Evolutionary conservation across 163 green algal genomes (phyloP).

Genomic region (Prototheca cutis): DNA sequence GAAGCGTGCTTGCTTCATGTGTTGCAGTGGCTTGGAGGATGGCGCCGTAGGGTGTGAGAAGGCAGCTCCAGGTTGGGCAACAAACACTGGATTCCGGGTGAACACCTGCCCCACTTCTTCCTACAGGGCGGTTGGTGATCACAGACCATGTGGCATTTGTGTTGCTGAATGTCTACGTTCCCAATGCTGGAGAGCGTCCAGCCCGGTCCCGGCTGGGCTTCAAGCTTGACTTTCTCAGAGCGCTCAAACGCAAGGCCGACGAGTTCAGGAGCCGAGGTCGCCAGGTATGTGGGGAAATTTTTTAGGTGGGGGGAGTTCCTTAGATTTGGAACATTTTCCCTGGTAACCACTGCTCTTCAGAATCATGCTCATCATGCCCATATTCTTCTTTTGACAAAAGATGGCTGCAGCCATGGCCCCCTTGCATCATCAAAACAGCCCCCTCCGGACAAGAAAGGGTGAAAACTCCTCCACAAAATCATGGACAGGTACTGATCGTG

Average conservation of each 20-base stretch:
- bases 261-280: constrained; percentile 25
- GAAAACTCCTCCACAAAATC: no score
- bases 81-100: no score
- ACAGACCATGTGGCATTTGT: constrained; percentile 61
- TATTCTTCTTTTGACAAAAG: no score
- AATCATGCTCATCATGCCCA: background rate
- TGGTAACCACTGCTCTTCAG: background rate
- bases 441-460: no score
- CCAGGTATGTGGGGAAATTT: constrained; percentile 22
- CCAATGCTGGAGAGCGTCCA: constrained; percentile 50
- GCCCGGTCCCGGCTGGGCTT: constrained; percentile 31
- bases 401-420: no score
- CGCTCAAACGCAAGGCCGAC: constrained; percentile 39
- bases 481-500: constrained; percentile 67
- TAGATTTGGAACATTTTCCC: background rate
- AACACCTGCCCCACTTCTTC: no score
- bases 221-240: constrained; percentile 60
- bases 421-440: no score
- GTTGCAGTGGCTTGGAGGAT: no score
- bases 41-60: no score
- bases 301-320: background rate
- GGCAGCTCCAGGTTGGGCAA: no score
- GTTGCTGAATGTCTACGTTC: constrained; percentile 73
- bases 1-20: no score
- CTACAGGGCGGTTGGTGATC: constrained; percentile 33